phyloP scores from a whole-genome alignment of 257 asterid genomes.

The Lavandula angustifolia region DNA sequence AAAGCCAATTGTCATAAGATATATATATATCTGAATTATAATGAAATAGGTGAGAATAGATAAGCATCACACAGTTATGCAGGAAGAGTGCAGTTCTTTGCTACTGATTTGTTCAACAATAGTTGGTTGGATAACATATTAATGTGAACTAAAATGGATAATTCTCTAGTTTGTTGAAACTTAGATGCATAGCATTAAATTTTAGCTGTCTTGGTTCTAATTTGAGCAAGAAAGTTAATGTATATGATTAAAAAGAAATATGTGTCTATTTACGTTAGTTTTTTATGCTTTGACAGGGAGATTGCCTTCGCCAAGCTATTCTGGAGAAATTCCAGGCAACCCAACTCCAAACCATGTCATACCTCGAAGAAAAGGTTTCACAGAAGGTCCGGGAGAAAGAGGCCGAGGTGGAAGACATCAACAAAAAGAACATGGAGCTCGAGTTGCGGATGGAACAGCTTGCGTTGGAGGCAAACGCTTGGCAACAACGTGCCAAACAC shows the following conservation, averaged over 20 bases:
- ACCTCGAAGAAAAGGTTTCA: slow-evolving; percentile 71
- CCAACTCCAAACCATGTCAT: slow-evolving; percentile 80
- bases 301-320: slow-evolving; percentile 72
- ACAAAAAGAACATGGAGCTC: slow-evolving; percentile 78
- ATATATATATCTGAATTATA: not conserved
- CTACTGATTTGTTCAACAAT: not conserved
- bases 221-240: not conserved
- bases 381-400: slow-evolving; percentile 80
- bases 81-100: not conserved
- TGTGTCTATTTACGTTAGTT: not conserved
- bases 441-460: slow-evolving; percentile 70
- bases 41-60: not conserved
- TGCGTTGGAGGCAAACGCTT: slow-evolving; percentile 71
- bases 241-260: not conserved
- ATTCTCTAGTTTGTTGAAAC: not conserved
- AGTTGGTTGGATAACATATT: not conserved
- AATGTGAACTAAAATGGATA: not conserved
- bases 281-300: slow-evolving; percentile 56
- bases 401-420: slow-evolving; percentile 68
- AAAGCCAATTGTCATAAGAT: not conserved
- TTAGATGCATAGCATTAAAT: not conserved
- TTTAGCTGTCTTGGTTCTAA: not conserved
- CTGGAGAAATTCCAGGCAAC: slow-evolving; percentile 76
- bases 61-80: not conserved
- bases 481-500: slow-evolving; percentile 90